A percentile compares a stretch with the other conserved stretches of the same genome.
These are phyloP conservation scores for Lodderomyces parapsilosis DNA, from an alignment of 1,139 yeast genomes.

Conservation along the genomic window DNA sequence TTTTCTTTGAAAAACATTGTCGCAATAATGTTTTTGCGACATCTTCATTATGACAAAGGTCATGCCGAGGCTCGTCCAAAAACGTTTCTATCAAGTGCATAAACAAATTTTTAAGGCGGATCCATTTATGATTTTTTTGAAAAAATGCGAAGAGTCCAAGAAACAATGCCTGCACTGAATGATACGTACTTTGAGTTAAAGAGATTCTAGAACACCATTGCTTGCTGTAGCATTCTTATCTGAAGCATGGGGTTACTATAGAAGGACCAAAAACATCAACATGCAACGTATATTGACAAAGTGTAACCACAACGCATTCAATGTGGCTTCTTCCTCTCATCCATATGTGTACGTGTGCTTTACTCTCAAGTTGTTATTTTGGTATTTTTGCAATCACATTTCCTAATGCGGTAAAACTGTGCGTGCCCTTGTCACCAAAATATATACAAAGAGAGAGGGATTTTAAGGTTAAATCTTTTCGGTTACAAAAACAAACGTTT, in stretches of 20 bases:
- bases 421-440: not conserved
- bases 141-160: too few species aligned
- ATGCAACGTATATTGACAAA: too few species aligned
- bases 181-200: too few species aligned
- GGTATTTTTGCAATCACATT: constrained; percentile 1
- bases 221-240: too few species aligned
- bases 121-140: too few species aligned
- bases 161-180: too few species aligned
- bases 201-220: too few species aligned
- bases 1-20: not conserved
- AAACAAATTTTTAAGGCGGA: too few species aligned
- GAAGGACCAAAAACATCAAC: not conserved
- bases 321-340: not conserved
- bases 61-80: not conserved
- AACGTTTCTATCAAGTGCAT: too few species aligned
- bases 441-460: not conserved
- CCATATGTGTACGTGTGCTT: not conserved
- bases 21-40: not conserved
- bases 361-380: not conserved
- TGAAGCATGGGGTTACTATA: too few species aligned
- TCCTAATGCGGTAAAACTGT: not conserved
- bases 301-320: too few species aligned
- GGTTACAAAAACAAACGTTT: constrained; percentile 2
- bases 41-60: too few species aligned
- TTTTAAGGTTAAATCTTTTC: not conserved